These are phyloP conservation scores for Echinochloa phyllopogon DNA, from an alignment of 176 grass and related monocot species.

Conservation along the genomic window DNA sequence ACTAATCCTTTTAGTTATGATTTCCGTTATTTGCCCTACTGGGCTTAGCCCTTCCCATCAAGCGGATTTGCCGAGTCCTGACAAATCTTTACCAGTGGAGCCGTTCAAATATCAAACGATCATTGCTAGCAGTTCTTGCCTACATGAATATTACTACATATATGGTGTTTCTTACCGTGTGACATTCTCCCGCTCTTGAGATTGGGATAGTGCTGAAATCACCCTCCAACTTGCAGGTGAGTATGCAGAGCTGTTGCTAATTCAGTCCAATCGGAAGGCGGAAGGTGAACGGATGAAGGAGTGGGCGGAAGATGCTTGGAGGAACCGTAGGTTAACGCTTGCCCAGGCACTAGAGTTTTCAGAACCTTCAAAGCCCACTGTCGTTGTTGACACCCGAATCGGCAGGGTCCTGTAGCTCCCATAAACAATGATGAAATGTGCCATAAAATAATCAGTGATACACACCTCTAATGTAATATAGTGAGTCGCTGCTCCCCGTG, in stretches of 20 bases:
- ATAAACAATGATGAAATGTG: not conserved
- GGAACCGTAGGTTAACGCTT: conserved; percentile 72
- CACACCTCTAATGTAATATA: not conserved
- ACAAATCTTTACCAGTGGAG: not conserved
- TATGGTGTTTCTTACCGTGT: not conserved
- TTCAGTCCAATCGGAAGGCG: conserved; percentile 79
- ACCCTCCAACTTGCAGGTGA: conserved; percentile 57
- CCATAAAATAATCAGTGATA: conserved; percentile 1
- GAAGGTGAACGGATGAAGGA: conserved; percentile 90
- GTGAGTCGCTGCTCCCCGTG: not conserved
- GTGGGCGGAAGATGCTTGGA: conserved; percentile 79
- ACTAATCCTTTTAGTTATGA: not conserved
- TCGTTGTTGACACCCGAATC: conserved; percentile 71
- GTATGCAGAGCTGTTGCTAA: conserved; percentile 77
- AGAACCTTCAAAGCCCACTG: conserved; percentile 56
- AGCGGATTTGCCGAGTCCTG: not conserved
- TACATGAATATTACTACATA: conserved; percentile 27
- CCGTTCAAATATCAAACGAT: not conserved
- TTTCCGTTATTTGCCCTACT: not conserved
- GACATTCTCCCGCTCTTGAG: not conserved
- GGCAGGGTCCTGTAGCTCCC: conserved; percentile 64
- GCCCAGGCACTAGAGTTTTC: conserved; percentile 69
- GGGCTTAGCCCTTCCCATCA: not conserved
- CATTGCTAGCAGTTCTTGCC: not conserved
- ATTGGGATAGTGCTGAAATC: conserved; percentile 32